Conservation (phyloP, 352 stramenopile species). For the Pythium biforme region DNA sequence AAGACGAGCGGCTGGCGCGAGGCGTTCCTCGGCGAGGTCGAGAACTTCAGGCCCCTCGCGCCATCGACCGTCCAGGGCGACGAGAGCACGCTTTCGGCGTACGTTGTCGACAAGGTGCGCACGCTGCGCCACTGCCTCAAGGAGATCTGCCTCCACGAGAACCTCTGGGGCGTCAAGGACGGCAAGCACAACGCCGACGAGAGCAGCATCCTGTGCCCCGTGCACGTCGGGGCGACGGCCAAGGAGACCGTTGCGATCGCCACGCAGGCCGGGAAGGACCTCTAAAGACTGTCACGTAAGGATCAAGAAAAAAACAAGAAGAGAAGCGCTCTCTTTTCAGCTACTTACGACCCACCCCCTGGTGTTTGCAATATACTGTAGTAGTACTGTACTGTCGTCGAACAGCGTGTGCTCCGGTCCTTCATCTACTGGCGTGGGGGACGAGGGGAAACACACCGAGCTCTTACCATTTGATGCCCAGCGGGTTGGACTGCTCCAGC, state of each 20-base stretch:
- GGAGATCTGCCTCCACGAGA: conserved; percentile 84
- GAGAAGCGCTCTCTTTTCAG: conserved; percentile 25
- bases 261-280: conserved; percentile 44
- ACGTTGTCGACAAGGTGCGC: conserved; percentile 64
- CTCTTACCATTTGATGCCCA: conserved; percentile 89
- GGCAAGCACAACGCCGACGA: conserved; percentile 67
- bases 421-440: too few relatives aligned
- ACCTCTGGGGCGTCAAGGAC: conserved; percentile 78
- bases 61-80: conserved; percentile 32
- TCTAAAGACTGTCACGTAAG: conserved; percentile 8
- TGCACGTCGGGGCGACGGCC: conserved; percentile 65
- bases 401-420: too few relatives aligned
- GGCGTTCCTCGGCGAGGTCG: conserved; percentile 68
- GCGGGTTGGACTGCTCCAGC: conserved; percentile 79
- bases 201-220: conserved; percentile 74
- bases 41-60: conserved; percentile 66
- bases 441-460: too few relatives aligned
- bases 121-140: conserved; percentile 65
- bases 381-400: neutral
- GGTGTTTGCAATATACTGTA: conserved; percentile 24
- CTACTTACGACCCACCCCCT: neutral
- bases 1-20: conserved; percentile 50
- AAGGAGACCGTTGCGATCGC: conserved; percentile 70
- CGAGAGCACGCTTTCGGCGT: conserved; percentile 58
- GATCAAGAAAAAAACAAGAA: neutral